Conservation (phyloP, 495 filamentous ascomycete genomes). For the Melanomma pulvis-pyrius region DNA sequence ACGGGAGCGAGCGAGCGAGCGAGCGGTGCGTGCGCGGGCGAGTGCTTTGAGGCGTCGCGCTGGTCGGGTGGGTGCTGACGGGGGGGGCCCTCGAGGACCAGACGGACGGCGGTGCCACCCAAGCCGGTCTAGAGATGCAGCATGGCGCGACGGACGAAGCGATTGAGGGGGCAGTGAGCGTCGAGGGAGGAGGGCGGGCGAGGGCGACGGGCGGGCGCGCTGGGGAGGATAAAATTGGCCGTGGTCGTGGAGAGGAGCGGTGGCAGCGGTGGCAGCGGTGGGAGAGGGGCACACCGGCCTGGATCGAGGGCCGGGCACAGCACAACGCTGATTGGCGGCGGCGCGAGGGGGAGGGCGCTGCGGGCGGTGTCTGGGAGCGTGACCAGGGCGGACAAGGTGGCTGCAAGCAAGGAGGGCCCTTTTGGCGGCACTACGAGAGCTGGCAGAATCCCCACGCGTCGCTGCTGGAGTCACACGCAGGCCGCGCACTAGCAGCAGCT, state of each 20-base stretch:
- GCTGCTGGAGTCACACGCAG: neutral
- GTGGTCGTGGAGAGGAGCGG: neutral
- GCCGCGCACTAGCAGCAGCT: neutral
- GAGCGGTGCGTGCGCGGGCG: constrained; percentile 3
- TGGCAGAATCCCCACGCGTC: constrained; percentile 1
- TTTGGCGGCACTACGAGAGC: neutral
- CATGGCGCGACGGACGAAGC: constrained; percentile 28
- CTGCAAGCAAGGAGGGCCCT: constrained; percentile 26
- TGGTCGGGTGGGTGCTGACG: constrained; percentile 15
- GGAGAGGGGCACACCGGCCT: neutral
- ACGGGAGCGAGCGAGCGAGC: neutral
- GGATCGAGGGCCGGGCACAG: neutral
- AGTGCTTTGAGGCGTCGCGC: neutral
- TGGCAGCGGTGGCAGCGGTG: constrained; percentile 2
- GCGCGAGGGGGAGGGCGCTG: neutral
- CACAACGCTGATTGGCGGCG: neutral
- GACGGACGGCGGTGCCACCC: constrained; percentile 26
- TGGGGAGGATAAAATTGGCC: constrained; percentile 1
- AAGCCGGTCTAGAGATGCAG: constrained; percentile 21
- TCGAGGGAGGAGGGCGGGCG: constrained; percentile 5
- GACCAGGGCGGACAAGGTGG: neutral
- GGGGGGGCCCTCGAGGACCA: constrained; percentile 3
- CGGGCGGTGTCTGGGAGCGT: neutral
- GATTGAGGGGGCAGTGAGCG: constrained; percentile 35
- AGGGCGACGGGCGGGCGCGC: neutral